These are phyloP conservation scores for Lecanicillium sp. DNA, from an alignment of 2,329 filamentous ascomycete species.

Conservation along the genomic window DNA sequence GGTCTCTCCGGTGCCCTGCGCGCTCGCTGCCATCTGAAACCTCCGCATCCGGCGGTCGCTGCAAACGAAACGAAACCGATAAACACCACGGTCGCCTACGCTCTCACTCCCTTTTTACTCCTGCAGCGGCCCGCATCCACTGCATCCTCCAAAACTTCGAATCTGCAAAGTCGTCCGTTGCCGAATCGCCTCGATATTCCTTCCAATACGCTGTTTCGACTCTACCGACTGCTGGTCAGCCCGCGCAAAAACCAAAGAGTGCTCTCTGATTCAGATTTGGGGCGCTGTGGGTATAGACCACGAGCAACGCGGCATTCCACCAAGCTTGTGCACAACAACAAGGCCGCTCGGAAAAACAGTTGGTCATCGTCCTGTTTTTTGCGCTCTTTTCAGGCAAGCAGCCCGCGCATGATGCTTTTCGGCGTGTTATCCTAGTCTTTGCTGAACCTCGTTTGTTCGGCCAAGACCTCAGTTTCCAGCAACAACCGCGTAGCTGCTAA, in stretches of 20 bases:
- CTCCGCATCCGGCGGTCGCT: background rate
- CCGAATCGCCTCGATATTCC: too few relatives aligned
- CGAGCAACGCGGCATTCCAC: too few relatives aligned
- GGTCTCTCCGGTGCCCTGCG: background rate
- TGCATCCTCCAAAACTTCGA: too few relatives aligned
- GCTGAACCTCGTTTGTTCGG: background rate
- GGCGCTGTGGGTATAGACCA: too few relatives aligned
- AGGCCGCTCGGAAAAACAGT: too few relatives aligned
- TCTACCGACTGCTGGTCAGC: too few relatives aligned
- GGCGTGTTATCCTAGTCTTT: background rate
- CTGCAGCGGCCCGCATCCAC: background rate
- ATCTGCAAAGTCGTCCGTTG: too few relatives aligned
- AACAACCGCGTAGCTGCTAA: background rate
- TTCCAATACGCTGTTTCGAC: too few relatives aligned
- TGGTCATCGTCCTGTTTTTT: background rate
- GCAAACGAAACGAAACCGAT: background rate
- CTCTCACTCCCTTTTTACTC: background rate
- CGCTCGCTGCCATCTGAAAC: constrained; percentile 2
- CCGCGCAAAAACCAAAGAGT: too few relatives aligned
- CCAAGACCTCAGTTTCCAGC: background rate
- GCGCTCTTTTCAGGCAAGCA: background rate
- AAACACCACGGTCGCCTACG: background rate
- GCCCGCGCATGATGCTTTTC: constrained; percentile 3
- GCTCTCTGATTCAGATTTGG: too few relatives aligned
- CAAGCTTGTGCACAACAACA: too few relatives aligned